Conservation (phyloP, 176 grass and related monocot species). For the Bolboschoenus planiculmis region DNA sequence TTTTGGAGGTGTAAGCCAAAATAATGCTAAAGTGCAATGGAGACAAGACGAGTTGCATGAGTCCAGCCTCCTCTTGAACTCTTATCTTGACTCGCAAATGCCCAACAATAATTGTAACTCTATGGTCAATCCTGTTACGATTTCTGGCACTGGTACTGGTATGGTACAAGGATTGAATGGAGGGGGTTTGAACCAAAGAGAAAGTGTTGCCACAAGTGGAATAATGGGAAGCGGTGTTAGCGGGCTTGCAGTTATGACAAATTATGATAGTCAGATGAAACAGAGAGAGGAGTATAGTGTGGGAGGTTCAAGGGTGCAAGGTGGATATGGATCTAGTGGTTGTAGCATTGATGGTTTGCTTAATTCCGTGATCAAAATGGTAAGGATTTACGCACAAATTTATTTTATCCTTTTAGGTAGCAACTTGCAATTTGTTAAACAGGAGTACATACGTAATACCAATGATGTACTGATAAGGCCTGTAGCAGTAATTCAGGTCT, state of each 20-base stretch:
- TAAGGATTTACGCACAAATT: constrained; percentile 13
- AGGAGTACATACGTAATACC: not conserved
- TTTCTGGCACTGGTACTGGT: constrained; percentile 11
- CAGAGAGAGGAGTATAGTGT: constrained; percentile 37
- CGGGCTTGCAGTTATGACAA: constrained; percentile 19
- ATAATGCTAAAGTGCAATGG: constrained; percentile 29
- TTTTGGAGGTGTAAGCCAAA: constrained; percentile 47
- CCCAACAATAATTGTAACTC: constrained; percentile 28
- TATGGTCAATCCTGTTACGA: constrained; percentile 16
- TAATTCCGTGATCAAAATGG: constrained; percentile 85
- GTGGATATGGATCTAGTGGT: constrained; percentile 46
- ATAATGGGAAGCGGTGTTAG: constrained; percentile 26
- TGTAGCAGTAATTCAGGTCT: not conserved
- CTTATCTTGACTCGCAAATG: constrained; percentile 29
- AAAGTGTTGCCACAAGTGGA: constrained; percentile 27
- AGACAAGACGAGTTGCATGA: constrained; percentile 33
- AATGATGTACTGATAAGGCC: not conserved
- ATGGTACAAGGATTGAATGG: constrained; percentile 34
- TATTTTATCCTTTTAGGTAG: not conserved
- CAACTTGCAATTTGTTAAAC: not conserved
- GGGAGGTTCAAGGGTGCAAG: constrained; percentile 31
- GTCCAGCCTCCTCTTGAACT: constrained; percentile 38
- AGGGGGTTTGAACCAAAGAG: constrained; percentile 28
- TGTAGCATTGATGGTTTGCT: constrained; percentile 67
- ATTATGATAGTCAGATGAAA: constrained; percentile 24